Percentiles rank a stretch among this genome's conserved stretches.
Conservation (phyloP, 495 filamentous ascomycete genomes). For the Podospora didyma region DNA sequence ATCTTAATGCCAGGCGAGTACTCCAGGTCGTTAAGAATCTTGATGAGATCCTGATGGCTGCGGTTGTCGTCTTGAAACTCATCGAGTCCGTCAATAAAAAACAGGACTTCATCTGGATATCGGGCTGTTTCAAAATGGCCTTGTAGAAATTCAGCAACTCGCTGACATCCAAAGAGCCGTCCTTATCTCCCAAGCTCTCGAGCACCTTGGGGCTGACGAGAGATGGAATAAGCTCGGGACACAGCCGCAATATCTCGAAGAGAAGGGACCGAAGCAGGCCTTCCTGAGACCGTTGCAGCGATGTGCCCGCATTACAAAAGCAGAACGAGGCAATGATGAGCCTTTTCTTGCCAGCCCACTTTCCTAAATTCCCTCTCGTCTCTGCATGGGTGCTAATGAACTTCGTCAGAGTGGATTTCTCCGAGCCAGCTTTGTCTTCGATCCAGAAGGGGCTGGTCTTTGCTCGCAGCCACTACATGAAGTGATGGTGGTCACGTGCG, state of each 20-base stretch:
- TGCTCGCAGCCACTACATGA: not conserved
- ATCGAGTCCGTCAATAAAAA: conserved; percentile 2
- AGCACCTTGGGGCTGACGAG: not conserved
- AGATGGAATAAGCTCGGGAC: conserved; percentile 22
- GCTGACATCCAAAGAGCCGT: not conserved
- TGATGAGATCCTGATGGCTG: not conserved
- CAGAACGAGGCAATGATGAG: conserved; percentile 36
- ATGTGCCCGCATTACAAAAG: conserved; percentile 40
- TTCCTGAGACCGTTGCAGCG: conserved; percentile 33
- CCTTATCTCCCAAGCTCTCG: not conserved
- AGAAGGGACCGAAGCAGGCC: conserved; percentile 41
- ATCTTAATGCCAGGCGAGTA: not conserved
- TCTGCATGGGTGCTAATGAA: conserved; percentile 20
- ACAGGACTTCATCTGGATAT: not conserved
- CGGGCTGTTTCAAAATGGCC: not conserved
- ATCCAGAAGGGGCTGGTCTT: conserved; percentile 31
- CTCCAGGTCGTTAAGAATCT: not conserved
- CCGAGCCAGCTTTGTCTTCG: conserved; percentile 38
- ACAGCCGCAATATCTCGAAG: conserved; percentile 26
- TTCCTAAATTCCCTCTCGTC: conserved; percentile 12
- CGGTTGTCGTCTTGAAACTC: not conserved
- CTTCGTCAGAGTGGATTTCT: conserved; percentile 48
- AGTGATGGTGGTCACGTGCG: no score
- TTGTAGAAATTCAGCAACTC: not conserved
- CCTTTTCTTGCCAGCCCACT: conserved; percentile 26